Evolutionary conservation across 2,329 filamentous ascomycete species (phyloP), one percentile per base, ranked within the genome.

Genomic region (Exophiala sp.): DNA sequence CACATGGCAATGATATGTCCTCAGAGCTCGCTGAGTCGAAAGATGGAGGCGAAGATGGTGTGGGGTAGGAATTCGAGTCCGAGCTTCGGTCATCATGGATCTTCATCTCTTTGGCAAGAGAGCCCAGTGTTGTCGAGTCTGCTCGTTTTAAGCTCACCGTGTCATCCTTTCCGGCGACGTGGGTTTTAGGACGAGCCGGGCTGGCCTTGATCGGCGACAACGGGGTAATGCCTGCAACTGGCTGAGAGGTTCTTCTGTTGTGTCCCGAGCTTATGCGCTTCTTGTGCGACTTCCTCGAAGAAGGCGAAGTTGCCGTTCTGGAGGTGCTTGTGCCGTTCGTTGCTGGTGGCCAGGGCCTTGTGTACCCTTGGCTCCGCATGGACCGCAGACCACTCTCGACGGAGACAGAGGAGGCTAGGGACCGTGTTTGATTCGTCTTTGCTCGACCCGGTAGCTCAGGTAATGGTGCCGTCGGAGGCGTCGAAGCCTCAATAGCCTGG

Each of bases 111-210:
- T 45, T 42, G 5, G 52, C 52, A 46, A 62, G 53, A 8, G 50
- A 55, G 8, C 60, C 62, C 10, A 65, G 46, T 5, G 62, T 63
- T 3, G 59, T 55, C 14, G 63, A 63, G 40, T 65, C 63, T 38
- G 63, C 62, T 47, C 62, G 57, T 44, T 61, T 57, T 11, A 65
- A 45, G 12, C 57, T 60, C 4, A 54, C 35, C 36, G 53, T 47
- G 5, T 47, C 38, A n/a, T 20, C 18, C 34, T 54, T 6, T 50
- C 24, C 46, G 44, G 16, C 14, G n/a, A 2, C 35, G 34, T 29
- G 12, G 41, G 20, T 29, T 40, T 24, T 39, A 38, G 44, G 34
- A 18, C 18, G 48, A 3, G 44, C 46, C 3, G 60, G 55, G 41
- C 58, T 58, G 8, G 58, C 60, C 47, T 60, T 47, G 11, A 60